Percentiles rank a stretch among this genome's conserved stretches.
These are phyloP conservation scores for Porcisia hertigi DNA, from an alignment of 208 protist species.

Conservation along the genomic window DNA sequence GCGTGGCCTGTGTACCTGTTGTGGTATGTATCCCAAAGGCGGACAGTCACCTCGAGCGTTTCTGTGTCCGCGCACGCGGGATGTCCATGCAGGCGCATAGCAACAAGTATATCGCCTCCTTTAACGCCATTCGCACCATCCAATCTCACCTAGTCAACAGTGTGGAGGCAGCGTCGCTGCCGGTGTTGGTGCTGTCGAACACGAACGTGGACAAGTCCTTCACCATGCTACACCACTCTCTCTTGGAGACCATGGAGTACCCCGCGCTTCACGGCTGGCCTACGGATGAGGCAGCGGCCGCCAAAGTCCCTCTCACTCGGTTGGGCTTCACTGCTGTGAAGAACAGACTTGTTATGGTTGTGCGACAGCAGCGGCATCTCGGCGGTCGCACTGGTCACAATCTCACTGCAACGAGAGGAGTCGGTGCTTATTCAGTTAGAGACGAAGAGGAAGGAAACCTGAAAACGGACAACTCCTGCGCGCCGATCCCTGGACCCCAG, in stretches of 20 bases:
- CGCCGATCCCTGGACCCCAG: not conserved
- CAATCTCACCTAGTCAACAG: slow-evolving; percentile 59
- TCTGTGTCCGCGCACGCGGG: slow-evolving; percentile 87
- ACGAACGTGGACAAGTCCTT: slow-evolving; percentile 91
- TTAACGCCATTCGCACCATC: slow-evolving; percentile 88
- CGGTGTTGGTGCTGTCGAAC: slow-evolving; percentile 84
- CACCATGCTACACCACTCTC: slow-evolving; percentile 59
- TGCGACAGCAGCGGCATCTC: slow-evolving; percentile 24
- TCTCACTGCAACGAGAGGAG: not conserved
- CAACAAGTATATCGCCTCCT: slow-evolving; percentile 91
- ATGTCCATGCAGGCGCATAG: slow-evolving; percentile 82
- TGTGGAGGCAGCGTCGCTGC: slow-evolving; percentile 28
- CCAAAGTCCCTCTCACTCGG: slow-evolving; percentile 19
- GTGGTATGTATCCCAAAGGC: slow-evolving; percentile 88
- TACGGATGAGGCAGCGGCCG: slow-evolving; percentile 6
- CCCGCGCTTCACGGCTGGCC: slow-evolving; percentile 33
- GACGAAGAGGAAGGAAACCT: not conserved
- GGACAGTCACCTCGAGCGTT: slow-evolving; percentile 83
- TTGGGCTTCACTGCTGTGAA: slow-evolving; percentile 19
- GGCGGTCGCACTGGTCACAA: not conserved
- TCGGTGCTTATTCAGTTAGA: not conserved
- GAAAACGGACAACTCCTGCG: not conserved
- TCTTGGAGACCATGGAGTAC: slow-evolving; percentile 69
- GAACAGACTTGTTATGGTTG: slow-evolving; percentile 14
- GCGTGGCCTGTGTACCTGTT: slow-evolving; percentile 43